Evolutionary conservation across 2,329 filamentous ascomycete genomes (phyloP).

Genomic region (Trichoderma citrinoviride): DNA sequence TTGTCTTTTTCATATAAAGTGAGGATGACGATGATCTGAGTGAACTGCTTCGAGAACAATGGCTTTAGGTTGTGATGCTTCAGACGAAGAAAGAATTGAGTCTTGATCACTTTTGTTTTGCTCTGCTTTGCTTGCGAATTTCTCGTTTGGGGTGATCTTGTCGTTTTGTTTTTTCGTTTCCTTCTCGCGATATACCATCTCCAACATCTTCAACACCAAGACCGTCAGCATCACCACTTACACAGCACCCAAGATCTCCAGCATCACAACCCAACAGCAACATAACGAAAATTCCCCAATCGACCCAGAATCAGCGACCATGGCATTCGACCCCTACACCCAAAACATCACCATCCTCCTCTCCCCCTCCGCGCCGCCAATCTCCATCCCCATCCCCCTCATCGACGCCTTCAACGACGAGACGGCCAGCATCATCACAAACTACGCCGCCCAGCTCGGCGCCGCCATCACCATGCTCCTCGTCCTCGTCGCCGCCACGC

Average conservation of each 20-base stretch:
- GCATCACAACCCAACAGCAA: neutral
- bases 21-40: neutral
- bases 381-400: conserved; percentile 34
- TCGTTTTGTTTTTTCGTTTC: neutral
- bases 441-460: conserved; percentile 69
- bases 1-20: neutral
- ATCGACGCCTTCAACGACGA: conserved; percentile 37
- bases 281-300: neutral
- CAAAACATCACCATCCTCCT: conserved; percentile 39
- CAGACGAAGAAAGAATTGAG: neutral
- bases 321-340: conserved; percentile 36
- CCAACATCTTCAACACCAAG: conserved; percentile 9
- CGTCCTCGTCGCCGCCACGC: conserved; percentile 65
- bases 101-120: neutral
- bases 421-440: conserved; percentile 49
- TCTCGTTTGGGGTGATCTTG: neutral
- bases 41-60: neutral
- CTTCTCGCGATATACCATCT: neutral
- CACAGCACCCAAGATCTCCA: neutral
- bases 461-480: conserved; percentile 63
- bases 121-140: neutral
- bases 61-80: neutral
- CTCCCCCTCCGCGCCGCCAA: conserved; percentile 19
- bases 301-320: conserved; percentile 9
- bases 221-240: neutral